A percentile compares a stretch with the other conserved stretches of the same genome.
These are phyloP conservation scores for Prunus mongolica DNA, from an alignment of 306 rosid species.

Conservation along the genomic window DNA sequence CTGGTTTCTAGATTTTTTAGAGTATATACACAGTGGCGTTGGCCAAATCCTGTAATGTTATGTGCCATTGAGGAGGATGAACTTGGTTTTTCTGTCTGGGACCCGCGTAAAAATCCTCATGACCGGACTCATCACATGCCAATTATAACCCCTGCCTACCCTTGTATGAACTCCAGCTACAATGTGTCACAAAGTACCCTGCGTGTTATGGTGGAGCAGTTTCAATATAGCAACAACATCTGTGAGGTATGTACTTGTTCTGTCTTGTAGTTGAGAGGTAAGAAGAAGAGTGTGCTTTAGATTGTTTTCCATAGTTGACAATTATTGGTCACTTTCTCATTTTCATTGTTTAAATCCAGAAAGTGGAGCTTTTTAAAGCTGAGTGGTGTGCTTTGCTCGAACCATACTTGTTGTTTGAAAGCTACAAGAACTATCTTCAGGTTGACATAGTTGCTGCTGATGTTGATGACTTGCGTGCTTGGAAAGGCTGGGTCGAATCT, in stretches of 20 bases:
- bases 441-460: conserved; percentile 79
- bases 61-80: conserved; percentile 81
- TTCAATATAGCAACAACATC: conserved; percentile 52
- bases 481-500: conserved; percentile 98
- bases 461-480: conserved; percentile 65
- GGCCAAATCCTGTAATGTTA: conserved; percentile 97
- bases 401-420: conserved; percentile 72
- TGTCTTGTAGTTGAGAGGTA: neutral
- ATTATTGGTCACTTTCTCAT: neutral
- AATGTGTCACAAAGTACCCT: conserved; percentile 90
- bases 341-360: conserved; percentile 34
- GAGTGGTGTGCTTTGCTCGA: conserved; percentile 81
- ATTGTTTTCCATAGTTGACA: neutral
- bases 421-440: conserved; percentile 81
- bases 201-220: conserved; percentile 92
- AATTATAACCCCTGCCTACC: conserved; percentile 93
- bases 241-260: conserved; percentile 53
- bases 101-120: conserved; percentile 71
- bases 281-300: neutral
- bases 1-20: conserved; percentile 90
- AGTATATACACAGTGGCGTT: conserved; percentile 92
- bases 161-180: conserved; percentile 95
- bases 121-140: conserved; percentile 88
- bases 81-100: conserved; percentile 78
- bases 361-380: conserved; percentile 67